Percentiles rank a stretch among this genome's conserved stretches.
Conservation (phyloP, 139 green algal species). For the Axilococcus clingmanii region DNA sequence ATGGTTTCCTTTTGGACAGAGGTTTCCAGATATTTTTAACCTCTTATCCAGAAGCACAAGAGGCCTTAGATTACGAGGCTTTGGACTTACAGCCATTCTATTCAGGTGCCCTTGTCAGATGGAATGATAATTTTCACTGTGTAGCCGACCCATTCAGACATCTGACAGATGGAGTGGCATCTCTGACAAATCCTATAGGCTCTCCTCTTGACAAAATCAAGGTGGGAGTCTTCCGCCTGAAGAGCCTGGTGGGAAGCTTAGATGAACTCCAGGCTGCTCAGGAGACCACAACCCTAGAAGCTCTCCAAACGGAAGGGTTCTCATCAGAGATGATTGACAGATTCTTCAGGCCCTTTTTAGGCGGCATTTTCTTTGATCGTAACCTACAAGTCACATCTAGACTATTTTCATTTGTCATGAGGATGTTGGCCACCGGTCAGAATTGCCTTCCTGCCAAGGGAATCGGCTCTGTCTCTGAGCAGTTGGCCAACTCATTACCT, state of each 20-base stretch:
- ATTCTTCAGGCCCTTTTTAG: constrained; percentile 96
- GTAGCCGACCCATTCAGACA: constrained; percentile 73
- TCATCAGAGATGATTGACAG: constrained; percentile 67
- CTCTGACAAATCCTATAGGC: constrained; percentile 79
- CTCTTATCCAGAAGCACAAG: constrained; percentile 36
- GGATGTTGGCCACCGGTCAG: constrained; percentile 69
- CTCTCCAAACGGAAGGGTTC: constrained; percentile 77
- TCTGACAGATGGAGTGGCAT: constrained; percentile 59
- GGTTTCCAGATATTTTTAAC: constrained; percentile 99
- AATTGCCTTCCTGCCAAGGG: constrained; percentile 90
- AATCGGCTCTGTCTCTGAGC: constrained; percentile 78
- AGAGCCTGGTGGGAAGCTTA: constrained; percentile 38
- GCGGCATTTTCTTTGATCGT: constrained; percentile 97
- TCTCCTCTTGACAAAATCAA: constrained; percentile 45
- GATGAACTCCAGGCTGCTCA: constrained; percentile 58
- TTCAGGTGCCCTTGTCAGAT: constrained; percentile 75
- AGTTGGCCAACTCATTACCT: constrained; percentile 58
- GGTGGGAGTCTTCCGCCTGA: constrained; percentile 76
- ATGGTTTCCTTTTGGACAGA: constrained; percentile 91
- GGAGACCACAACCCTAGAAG: constrained; percentile 49
- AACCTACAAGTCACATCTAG: constrained; percentile 63
- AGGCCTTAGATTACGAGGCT: constrained; percentile 68
- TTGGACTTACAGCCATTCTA: constrained; percentile 89
- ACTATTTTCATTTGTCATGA: constrained; percentile 93
- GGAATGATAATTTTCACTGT: constrained; percentile 28